phyloP scores from a whole-genome alignment of 306 rosid genomes.

The Hippophae tibetana region DNA sequence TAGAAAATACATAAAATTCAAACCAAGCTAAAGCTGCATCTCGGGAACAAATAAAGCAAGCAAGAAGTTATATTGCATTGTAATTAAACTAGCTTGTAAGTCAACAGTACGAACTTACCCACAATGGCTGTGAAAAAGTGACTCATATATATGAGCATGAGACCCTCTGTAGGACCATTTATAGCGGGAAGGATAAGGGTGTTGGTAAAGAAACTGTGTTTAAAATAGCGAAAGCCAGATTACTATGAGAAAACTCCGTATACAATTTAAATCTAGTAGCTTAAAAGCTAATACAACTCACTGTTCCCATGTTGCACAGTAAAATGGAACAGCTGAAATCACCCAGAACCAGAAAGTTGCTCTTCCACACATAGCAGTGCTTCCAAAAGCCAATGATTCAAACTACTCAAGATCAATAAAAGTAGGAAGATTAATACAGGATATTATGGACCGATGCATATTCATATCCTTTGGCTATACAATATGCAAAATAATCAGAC shows the following conservation, averaged over 20 bases:
- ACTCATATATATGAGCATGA: slow-evolving; percentile 54
- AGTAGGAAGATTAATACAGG: background rate
- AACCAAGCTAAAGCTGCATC: background rate
- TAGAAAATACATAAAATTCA: slow-evolving; percentile 22
- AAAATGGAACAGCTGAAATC: slow-evolving; percentile 85
- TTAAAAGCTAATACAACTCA: slow-evolving; percentile 33
- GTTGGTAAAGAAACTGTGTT: slow-evolving; percentile 81
- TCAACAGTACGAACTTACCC: slow-evolving; percentile 46
- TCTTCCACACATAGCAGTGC: slow-evolving; percentile 88
- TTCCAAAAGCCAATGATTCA: slow-evolving; percentile 86
- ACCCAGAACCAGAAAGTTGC: slow-evolving; percentile 91
- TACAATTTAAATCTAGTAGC: background rate
- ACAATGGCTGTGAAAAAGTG: slow-evolving; percentile 82
- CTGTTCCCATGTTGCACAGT: slow-evolving; percentile 96
- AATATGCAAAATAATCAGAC: background rate
- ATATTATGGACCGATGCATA: slow-evolving; percentile 10
- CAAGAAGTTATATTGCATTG: slow-evolving; percentile 2
- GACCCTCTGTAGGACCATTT: slow-evolving; percentile 99
- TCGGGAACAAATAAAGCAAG: background rate
- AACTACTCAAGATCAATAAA: slow-evolving; percentile 40
- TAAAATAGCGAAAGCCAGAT: slow-evolving; percentile 16
- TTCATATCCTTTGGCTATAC: background rate
- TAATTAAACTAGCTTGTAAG: slow-evolving; percentile 5
- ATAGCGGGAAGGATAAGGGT: slow-evolving; percentile 75
- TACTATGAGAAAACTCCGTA: slow-evolving; percentile 1